Conservation (phyloP, 257 asterid species). For the Lycium barbarum region DNA sequence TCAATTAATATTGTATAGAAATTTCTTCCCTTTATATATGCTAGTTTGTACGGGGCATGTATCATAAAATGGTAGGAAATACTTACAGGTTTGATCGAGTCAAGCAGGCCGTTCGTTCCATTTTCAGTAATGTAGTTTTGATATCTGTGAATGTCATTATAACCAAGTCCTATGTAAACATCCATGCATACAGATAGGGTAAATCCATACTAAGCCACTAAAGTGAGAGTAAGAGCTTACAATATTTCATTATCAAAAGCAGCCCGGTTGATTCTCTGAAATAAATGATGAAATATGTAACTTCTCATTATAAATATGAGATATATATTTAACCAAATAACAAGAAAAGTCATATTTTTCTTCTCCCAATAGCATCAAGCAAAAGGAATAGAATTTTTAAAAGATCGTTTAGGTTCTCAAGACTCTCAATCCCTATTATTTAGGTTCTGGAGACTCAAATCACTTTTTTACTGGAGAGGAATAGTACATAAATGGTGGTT, state of each 20-base stretch:
- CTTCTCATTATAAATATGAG: conserved; percentile 13
- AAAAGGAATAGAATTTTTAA: neutral
- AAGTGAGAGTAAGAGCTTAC: conserved; percentile 55
- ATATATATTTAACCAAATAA: neutral
- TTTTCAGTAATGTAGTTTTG: conserved; percentile 77
- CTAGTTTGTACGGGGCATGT: conserved; percentile 27
- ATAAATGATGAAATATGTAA: conserved; percentile 30
- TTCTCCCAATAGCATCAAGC: conserved; percentile 9
- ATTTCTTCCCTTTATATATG: neutral
- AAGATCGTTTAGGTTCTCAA: conserved; percentile 3
- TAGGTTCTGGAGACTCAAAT: neutral
- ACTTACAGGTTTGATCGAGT: conserved; percentile 80
- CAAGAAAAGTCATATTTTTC: neutral
- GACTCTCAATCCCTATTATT: neutral
- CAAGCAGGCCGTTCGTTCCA: conserved; percentile 62
- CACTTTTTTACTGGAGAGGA: neutral
- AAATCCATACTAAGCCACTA: conserved; percentile 29
- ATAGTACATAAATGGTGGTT: neutral
- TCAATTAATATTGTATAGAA: neutral
- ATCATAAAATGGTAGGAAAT: conserved; percentile 28
- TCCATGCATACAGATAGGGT: neutral
- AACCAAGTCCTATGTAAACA: conserved; percentile 24
- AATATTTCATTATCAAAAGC: conserved; percentile 57
- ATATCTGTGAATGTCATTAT: conserved; percentile 55
- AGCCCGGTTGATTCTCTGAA: conserved; percentile 71